Base-by-base conservation (phyloP, 2,329 filamentous ascomycete genomes). In the Talaromyces sp. region DNA sequence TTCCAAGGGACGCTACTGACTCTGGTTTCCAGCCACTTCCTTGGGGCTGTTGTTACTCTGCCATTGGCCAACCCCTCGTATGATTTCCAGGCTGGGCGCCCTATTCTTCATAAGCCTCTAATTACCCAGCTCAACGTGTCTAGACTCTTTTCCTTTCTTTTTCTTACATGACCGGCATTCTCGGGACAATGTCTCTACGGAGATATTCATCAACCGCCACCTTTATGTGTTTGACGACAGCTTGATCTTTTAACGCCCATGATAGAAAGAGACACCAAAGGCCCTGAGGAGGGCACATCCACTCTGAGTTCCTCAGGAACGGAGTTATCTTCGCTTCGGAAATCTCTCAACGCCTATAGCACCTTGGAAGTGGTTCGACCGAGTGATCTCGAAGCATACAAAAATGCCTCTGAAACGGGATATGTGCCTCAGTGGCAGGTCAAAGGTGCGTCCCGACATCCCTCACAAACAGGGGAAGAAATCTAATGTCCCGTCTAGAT, bases 331-430 rank as follows among this genome's bases (percentile, higher is more conserved):
- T 53, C 25, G 7, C 11, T 13, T 11, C 49, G 28, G 6, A 27
- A 30, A n/a, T 19, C 49, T 53, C 17, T 28, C 25, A 53, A 30
- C 28, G 17, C 49, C 49, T 60, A 42, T 25, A 60, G 59, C n/a
- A 60, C 59, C 19, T 28, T 60, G 28, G 59, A 60, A 30, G 59
- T 60, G 6, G 59, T 60, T 32, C 59, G 32, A 10, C 30, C 39
- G 4, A 60, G 59, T 25, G 55, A 53, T 10, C 32, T 60, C 0
- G 59, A 60, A 44, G 52, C 55, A 27, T 60, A 60, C n/a, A 55
- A 39, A 57, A 56, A 36, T 22, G 30, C 33, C 11, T 60, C 59
- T 15, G 39, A 60, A 42, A 25, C 49, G 8, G 52, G 42, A 13
- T 56, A 32, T 44, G n/a, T 52, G 19, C n/a, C 53, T 30, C 39